Evolutionary conservation across 345 rosid species (phyloP).

Genomic region (Gynandropsis gynandra): DNA sequence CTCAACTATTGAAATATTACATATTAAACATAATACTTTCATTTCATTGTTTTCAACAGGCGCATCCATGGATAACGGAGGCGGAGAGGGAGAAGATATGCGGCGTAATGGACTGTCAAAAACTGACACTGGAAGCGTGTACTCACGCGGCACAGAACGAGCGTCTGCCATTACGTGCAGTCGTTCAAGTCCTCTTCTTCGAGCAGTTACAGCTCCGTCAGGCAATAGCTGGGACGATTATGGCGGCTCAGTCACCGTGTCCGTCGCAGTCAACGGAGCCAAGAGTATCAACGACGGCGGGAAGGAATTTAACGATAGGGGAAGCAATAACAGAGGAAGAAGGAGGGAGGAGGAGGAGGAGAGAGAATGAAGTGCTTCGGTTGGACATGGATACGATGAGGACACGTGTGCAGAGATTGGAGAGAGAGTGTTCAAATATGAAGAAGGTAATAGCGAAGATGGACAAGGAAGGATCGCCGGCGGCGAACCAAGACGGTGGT

Average conservation of each 20-base stretch:
- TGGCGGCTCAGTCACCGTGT: slow-evolving; percentile 52
- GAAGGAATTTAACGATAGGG: slow-evolving; percentile 10
- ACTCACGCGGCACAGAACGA: slow-evolving; percentile 99
- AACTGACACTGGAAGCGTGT: slow-evolving; percentile 91
- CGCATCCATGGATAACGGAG: slow-evolving; percentile 88
- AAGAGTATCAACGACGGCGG: slow-evolving; percentile 31
- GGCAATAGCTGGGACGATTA: slow-evolving; percentile 74
- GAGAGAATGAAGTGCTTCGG: slow-evolving; percentile 92
- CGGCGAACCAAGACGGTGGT: too few relatives aligned
- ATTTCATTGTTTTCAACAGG: slow-evolving; percentile 27
- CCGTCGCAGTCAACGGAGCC: slow-evolving; percentile 29
- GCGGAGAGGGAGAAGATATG: slow-evolving; percentile 79
- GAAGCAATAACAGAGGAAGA: slow-evolving; percentile 32
- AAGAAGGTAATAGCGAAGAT: slow-evolving; percentile 79
- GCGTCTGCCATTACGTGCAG: slow-evolving; percentile 84
- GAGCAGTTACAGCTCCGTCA: slow-evolving; percentile 93
- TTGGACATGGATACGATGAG: slow-evolving; percentile 98
- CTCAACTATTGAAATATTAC: too few relatives aligned
- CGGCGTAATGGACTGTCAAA: slow-evolving; percentile 79
- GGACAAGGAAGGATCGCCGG: slow-evolving; percentile 36
- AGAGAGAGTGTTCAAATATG: slow-evolving; percentile 80
- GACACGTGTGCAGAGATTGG: slow-evolving; percentile 82
- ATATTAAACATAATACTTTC: too few relatives aligned
- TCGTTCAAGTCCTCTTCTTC: slow-evolving; percentile 93
- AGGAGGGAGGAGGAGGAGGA: slow-evolving; percentile 55